A percentile compares a stretch with the other conserved stretches of the same genome.
Evolutionary conservation across 495 filamentous ascomycete genomes (phyloP).

Genomic region (Acidiella bohemica): DNA sequence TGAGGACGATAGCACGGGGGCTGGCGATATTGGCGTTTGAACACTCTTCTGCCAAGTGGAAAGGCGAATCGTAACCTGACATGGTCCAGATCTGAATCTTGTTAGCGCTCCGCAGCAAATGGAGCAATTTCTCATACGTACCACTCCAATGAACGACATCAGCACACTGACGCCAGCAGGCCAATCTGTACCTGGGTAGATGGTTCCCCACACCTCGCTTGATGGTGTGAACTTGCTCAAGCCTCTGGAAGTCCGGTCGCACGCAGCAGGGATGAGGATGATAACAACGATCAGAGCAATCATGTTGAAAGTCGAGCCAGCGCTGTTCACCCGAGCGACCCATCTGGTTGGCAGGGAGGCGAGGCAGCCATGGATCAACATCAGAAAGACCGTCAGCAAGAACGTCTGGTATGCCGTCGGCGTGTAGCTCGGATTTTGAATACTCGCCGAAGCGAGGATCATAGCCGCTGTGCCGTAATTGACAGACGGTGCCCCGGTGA

Average conservation of each 20-base stretch:
- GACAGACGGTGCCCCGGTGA: conserved; percentile 57
- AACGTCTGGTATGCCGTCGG: conserved; percentile 57
- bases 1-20: conserved; percentile 65
- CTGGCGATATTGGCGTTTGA: conserved; percentile 63
- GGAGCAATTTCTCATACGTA: conserved; percentile 12
- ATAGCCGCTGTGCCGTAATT: conserved; percentile 51
- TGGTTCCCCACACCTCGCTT: conserved; percentile 54
- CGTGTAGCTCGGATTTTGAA: conserved; percentile 49
- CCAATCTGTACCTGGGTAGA: conserved; percentile 56
- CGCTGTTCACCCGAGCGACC: conserved; percentile 64
- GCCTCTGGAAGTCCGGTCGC: conserved; percentile 34
- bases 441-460: conserved; percentile 59
- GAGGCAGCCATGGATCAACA: conserved; percentile 57
- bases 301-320: conserved; percentile 63
- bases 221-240: conserved; percentile 49
- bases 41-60: conserved; percentile 67
- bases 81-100: conserved; percentile 51
- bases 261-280: conserved; percentile 55
- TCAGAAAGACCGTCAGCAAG: conserved; percentile 54
- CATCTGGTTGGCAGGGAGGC: conserved; percentile 63
- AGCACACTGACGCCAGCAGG: conserved; percentile 57
- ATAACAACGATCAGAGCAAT: conserved; percentile 51
- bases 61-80: conserved; percentile 57
- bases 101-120: too few species aligned
- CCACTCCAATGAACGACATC: conserved; percentile 55